phyloP scores from a whole-genome alignment of 768 basidiomycete species.

The Exsudoporus frostii region DNA sequence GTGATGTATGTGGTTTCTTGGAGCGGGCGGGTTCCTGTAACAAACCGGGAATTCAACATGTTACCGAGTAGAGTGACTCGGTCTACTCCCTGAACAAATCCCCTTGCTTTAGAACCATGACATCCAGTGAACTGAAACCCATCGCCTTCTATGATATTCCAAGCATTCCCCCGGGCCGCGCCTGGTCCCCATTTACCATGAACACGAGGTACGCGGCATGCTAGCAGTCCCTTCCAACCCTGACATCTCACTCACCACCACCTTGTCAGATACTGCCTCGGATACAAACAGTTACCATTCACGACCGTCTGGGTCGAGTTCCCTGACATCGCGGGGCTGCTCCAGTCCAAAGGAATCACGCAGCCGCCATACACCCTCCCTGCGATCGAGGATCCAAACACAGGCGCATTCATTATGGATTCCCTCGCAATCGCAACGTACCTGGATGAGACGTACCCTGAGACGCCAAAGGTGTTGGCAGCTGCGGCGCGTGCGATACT shows the following conservation, averaged over 20 bases:
- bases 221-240: too few species aligned
- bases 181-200: conserved; percentile 36
- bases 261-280: conserved; percentile 11
- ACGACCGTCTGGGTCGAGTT: conserved; percentile 27
- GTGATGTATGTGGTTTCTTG: too few species aligned
- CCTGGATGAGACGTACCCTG: conserved; percentile 48
- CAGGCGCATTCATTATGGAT: conserved; percentile 37
- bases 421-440: conserved; percentile 48
- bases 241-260: neutral
- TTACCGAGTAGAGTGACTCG: neutral
- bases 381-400: conserved; percentile 46
- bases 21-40: neutral
- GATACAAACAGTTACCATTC: conserved; percentile 13
- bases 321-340: conserved; percentile 42
- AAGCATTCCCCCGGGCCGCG: conserved; percentile 20
- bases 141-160: conserved; percentile 38
- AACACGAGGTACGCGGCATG: conserved; percentile 7
- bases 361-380: conserved; percentile 41
- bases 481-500: conserved; percentile 32
- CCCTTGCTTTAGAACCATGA: neutral
- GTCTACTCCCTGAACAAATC: neutral
- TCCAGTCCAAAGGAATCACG: conserved; percentile 28
- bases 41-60: neutral
- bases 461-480: conserved; percentile 39
- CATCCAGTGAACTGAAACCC: conserved; percentile 10